A percentile compares a stretch with the other conserved stretches of the same genome.
phyloP scores from a whole-genome alignment of 345 rosid genomes.

The Gossypium thurberi region DNA sequence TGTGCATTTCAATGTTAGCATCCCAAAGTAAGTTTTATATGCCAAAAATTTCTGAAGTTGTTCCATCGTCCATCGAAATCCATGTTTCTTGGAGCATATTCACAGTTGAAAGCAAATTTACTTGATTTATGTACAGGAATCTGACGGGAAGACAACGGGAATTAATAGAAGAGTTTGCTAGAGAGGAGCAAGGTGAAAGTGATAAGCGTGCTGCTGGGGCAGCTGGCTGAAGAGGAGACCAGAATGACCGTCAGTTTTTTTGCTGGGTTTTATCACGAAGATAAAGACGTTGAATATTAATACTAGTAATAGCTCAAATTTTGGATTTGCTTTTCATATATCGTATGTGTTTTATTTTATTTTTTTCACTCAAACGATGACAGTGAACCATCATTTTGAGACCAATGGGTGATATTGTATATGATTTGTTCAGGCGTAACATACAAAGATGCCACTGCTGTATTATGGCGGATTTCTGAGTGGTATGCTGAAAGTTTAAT shows the following conservation, averaged over 20 bases:
- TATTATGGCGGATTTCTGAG: background rate
- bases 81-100: background rate
- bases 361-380: background rate
- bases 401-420: background rate
- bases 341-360: background rate
- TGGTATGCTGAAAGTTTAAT: background rate
- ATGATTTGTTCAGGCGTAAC: background rate
- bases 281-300: background rate
- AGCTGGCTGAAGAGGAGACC: slow-evolving; percentile 39
- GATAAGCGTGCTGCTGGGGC: slow-evolving; percentile 70
- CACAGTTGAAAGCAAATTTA: background rate
- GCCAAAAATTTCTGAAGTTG: background rate
- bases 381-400: background rate
- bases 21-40: slow-evolving; percentile 56
- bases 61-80: background rate
- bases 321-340: background rate
- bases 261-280: background rate
- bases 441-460: background rate
- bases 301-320: slow-evolving; percentile 3
- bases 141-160: slow-evolving; percentile 80
- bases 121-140: slow-evolving; percentile 37
- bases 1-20: slow-evolving; percentile 89
- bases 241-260: background rate
- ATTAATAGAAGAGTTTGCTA: slow-evolving; percentile 81
- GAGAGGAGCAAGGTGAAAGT: slow-evolving; percentile 80